Base-by-base conservation (phyloP, 306 rosid genomes). In the Castanopsis chinensis region DNA sequence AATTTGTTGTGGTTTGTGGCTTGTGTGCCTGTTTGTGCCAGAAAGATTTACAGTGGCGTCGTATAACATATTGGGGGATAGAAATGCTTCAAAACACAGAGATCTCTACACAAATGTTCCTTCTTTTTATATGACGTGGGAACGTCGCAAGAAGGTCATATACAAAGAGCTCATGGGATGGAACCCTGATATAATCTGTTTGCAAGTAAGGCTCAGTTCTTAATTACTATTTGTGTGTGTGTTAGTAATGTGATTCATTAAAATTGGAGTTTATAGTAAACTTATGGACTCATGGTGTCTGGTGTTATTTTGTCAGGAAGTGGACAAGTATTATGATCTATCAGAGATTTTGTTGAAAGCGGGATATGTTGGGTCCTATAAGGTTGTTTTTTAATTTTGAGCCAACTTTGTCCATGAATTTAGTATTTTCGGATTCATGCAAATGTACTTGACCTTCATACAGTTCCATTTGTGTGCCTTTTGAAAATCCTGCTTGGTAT, bases 31-130 rank as follows among this genome's bases (percentile, higher is more conserved):
- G 43, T 35, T 15, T 49, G 61, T 57, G 60, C 71, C 92, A 85
- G 92, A 94, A 37, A 89, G 90, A 76, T 85, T 94, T 83, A 89
- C 81, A 5, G 92, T 92, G 69, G 96, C 88, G 0, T 90, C 98
- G 7, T 94, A 94, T 79, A 94, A 94, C 86, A 88, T 92, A 59
- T 82, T 92, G 75, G 96, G 77, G 2, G 93, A 85, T 71, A 84
- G 91, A 79, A 90, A 94, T 80, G 92, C 94, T 83, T 89, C 73
- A 57, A 56, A 73, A 27, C 98, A 94, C 85, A 51, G 73, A 41
- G 97, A 91, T 76, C 69, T 94, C 51, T 94, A 94, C 61, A 12
- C 80, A 30, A 92, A 92, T 54, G 87, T 88, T 88, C 97, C 98
- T 81, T 80, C 88, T 30, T 54, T 45, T 28, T 89, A 88, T 73